phyloP scores from a whole-genome alignment of 1,139 yeast species.

The Diutina pseudorugosa region DNA sequence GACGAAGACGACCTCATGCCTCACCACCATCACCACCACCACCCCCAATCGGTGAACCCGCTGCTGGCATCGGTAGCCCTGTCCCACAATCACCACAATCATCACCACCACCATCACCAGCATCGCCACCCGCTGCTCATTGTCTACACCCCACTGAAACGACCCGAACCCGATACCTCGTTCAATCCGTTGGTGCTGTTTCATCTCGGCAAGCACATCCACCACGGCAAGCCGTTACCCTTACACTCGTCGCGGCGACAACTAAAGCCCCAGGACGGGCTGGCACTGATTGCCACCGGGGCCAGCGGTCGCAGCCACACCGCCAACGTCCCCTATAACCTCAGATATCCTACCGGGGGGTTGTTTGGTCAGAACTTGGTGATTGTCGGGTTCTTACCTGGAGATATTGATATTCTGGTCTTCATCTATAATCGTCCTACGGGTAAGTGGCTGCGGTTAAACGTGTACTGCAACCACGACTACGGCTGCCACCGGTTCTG shows the following conservation, averaged over 20 bases:
- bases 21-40: slow-evolving; percentile 5
- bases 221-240: slow-evolving; percentile 21
- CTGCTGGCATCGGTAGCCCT: slow-evolving; percentile 1
- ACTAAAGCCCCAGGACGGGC: neutral
- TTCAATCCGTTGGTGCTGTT: slow-evolving; percentile 26
- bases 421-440: slow-evolving; percentile 51
- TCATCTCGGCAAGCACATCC: slow-evolving; percentile 22
- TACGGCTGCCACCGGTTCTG: slow-evolving; percentile 48
- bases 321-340: slow-evolving; percentile 22
- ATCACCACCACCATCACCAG: slow-evolving; percentile 6
- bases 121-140: slow-evolving; percentile 15
- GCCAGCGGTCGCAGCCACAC: neutral
- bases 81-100: slow-evolving; percentile 6
- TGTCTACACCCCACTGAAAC: slow-evolving; percentile 21
- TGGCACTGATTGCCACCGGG: neutral
- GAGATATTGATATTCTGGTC: slow-evolving; percentile 42
- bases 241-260: slow-evolving; percentile 8
- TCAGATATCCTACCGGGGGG: slow-evolving; percentile 48
- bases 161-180: slow-evolving; percentile 6
- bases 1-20: slow-evolving; percentile 15
- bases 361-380: slow-evolving; percentile 53
- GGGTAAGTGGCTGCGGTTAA: slow-evolving; percentile 53
- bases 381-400: slow-evolving; percentile 43
- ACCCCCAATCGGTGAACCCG: neutral
- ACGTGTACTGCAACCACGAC: slow-evolving; percentile 43